Percentiles rank a stretch among this genome's conserved stretches.
phyloP scores from a whole-genome alignment of 1,139 yeast genomes.

The Pichia sp. region DNA sequence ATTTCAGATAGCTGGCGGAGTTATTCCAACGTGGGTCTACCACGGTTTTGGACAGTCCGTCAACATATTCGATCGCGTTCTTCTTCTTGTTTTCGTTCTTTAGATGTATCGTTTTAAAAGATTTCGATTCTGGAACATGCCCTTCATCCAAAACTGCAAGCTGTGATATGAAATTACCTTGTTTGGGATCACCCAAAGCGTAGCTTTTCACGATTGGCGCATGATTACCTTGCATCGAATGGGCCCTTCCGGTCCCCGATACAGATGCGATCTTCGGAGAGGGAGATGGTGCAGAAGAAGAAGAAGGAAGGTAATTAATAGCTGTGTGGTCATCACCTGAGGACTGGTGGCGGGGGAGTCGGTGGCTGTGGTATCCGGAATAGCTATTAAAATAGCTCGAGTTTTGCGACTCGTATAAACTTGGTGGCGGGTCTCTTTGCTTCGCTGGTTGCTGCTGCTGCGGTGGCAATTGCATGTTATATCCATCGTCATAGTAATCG shows the following conservation, averaged over 20 bases:
- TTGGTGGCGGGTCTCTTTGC: not conserved
- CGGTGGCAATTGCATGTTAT: not conserved
- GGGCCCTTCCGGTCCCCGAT: not conserved
- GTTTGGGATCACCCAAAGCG: constrained; percentile 2
- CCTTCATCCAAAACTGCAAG: constrained; percentile 9
- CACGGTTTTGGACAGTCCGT: constrained; percentile 18
- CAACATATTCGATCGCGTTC: constrained; percentile 17
- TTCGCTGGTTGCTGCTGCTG: not conserved
- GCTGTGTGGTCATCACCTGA: not conserved
- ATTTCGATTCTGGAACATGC: constrained; percentile 31
- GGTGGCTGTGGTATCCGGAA: not conserved
- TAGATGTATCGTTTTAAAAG: constrained; percentile 9
- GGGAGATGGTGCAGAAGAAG: not conserved
- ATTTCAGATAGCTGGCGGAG: constrained; percentile 13
- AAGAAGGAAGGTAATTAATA: not conserved
- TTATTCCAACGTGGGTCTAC: constrained; percentile 38
- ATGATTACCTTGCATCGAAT: not conserved
- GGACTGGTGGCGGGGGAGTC: not conserved
- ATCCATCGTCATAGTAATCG: not conserved
- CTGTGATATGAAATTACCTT: constrained; percentile 11
- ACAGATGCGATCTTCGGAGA: not conserved
- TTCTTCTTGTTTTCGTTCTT: constrained; percentile 7
- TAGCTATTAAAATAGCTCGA: not conserved
- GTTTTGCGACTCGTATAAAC: not conserved
- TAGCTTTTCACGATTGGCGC: constrained; percentile 11